Percentiles rank a stretch among this genome's conserved stretches.
Conservation (phyloP, 1,139 yeast species). For the Kodamaea plutei region DNA sequence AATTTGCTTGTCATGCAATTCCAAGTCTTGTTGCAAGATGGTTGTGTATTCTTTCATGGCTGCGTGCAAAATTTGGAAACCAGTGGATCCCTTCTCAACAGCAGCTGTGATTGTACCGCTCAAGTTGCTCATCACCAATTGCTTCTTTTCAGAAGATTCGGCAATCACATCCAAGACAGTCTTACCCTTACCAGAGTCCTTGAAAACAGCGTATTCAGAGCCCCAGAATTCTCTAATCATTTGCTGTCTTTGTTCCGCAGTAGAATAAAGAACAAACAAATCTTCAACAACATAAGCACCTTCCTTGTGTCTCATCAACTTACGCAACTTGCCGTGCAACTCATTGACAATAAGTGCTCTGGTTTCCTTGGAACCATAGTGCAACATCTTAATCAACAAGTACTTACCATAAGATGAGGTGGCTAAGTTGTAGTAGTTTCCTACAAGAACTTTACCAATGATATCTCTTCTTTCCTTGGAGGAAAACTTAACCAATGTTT, state of each 20-base stretch:
- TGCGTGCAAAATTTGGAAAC: constrained; percentile 93
- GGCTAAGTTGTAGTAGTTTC: constrained; percentile 76
- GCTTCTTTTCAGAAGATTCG: constrained; percentile 80
- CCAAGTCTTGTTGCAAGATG: constrained; percentile 53
- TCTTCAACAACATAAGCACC: constrained; percentile 99
- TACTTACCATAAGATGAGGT: constrained; percentile 94
- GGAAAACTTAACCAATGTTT: constrained; percentile 84
- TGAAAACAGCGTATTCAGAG: constrained; percentile 89
- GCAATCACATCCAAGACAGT: constrained; percentile 62
- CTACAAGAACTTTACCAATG: constrained; percentile 67
- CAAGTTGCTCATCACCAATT: constrained; percentile 69
- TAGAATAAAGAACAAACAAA: constrained; percentile 78
- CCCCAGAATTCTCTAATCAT: constrained; percentile 97
- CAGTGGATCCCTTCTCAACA: constrained; percentile 92
- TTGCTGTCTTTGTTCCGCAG: constrained; percentile 79
- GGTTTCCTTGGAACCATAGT: constrained; percentile 83
- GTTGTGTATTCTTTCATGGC: constrained; percentile 87
- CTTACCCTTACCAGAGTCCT: constrained; percentile 64
- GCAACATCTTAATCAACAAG: constrained; percentile 79
- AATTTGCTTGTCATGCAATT: constrained; percentile 53
- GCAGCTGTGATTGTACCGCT: constrained; percentile 83
- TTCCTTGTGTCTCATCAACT: constrained; percentile 93
- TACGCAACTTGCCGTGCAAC: constrained; percentile 85
- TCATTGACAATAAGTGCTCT: constrained; percentile 74
- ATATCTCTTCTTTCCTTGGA: constrained; percentile 73